Base-by-base conservation (phyloP, 2,329 filamentous ascomycete species). In the Metarhizium brunneum region DNA sequence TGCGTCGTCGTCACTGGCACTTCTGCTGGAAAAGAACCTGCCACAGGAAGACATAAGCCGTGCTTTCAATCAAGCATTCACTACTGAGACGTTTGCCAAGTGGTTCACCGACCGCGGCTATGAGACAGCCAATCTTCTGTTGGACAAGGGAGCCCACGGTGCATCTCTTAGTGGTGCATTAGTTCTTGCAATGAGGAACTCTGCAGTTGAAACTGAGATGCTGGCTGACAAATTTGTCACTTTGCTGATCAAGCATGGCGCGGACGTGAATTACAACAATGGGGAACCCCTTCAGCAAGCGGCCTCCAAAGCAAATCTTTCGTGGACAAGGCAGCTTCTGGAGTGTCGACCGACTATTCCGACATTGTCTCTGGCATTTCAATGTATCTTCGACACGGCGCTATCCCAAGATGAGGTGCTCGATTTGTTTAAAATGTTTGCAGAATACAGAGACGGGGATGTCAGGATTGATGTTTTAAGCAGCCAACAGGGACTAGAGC, bases 221-320 rank as follows among this genome's bases (percentile, higher is more conserved):
- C 58, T 81, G 1, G 73, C 76, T 0, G 69, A 74, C 45, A 61
- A 68, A 0, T 82, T 83, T 61, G 69, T 79, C 5, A 69, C 70
- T 5, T 54, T 73, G 2, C 61, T 75, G 14, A 61, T 71, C 6
- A 60, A 57, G 5, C 66, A 76, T 53, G 73, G 70, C 2, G 75
- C 73, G 0, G 71, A 78, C 48, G 72, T 80, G 56, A 76, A 83
- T 60, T 73, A 76, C 61, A 73, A 78, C 42, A 66, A 76, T 51
- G 83, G 83, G 6, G 71, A 81, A 61, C 76, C 79, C 2, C 65
- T 86, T 6, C 75, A 77, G 54, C 69, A 76, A 52, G 81, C 82
- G 2, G 78, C 82, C 1, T 75, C 75, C 1, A 75, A 73, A 47
- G 80, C 76, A 6, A 75, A 82, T 51, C 64, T 71, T 5, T 69